These are phyloP conservation scores for Zizania palustris DNA, from an alignment of 202 grass and related monocot species.

Conservation along the genomic window DNA sequence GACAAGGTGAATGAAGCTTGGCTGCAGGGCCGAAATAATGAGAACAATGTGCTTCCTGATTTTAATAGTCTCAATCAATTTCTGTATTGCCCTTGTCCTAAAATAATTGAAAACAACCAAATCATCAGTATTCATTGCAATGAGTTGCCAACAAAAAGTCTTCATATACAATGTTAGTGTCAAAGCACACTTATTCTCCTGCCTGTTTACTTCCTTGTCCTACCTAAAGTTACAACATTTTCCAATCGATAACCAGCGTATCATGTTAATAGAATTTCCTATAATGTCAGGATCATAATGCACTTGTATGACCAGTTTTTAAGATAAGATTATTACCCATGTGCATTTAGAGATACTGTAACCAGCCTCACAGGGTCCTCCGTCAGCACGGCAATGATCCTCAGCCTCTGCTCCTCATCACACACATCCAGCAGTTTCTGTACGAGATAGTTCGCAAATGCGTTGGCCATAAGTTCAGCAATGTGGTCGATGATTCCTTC, in stretches of 20 bases:
- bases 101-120: constrained; percentile 51
- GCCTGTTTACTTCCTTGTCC: neutral
- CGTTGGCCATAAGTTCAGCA: constrained; percentile 67
- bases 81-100: constrained; percentile 90
- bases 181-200: neutral
- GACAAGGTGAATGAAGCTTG: constrained; percentile 68
- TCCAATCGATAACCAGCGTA: constrained; percentile 23
- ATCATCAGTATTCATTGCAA: constrained; percentile 24
- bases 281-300: constrained; percentile 9
- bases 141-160: neutral
- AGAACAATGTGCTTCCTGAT: constrained; percentile 52
- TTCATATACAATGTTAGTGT: constrained; percentile 22
- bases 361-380: constrained; percentile 54
- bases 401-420: constrained; percentile 68
- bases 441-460: constrained; percentile 88
- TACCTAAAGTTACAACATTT: constrained; percentile 19
- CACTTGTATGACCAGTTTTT: neutral
- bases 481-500: constrained; percentile 72
- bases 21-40: constrained; percentile 66
- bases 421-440: constrained; percentile 81
- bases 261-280: constrained; percentile 15
- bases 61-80: constrained; percentile 78
- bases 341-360: constrained; percentile 60
- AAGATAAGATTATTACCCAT: constrained; percentile 73
- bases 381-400: constrained; percentile 53